These are phyloP conservation scores for Glycine latifolia DNA, from an alignment of 306 rosid species.

Conservation along the genomic window DNA sequence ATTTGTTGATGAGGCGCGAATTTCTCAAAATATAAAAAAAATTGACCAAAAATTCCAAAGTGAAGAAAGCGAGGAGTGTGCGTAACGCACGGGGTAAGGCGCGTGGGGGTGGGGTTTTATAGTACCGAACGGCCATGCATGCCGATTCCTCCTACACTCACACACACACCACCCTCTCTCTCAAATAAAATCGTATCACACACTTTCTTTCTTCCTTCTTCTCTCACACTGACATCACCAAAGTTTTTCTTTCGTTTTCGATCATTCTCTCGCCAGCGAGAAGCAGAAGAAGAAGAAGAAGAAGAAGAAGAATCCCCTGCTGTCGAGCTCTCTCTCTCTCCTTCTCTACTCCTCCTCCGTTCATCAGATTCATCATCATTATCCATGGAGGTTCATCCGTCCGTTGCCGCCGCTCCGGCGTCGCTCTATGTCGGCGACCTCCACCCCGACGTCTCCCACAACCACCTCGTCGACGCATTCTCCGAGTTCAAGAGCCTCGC, in stretches of 20 bases:
- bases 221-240: conserved; percentile 42
- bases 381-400: conserved; percentile 69
- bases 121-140: conserved; percentile 71
- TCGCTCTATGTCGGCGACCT: conserved; percentile 92
- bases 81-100: conserved; percentile 7
- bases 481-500: conserved; percentile 57
- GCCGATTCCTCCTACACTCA: conserved; percentile 58
- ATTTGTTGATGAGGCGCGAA: conserved; percentile 24
- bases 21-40: no score
- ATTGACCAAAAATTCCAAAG: background rate
- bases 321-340: background rate
- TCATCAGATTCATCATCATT: background rate
- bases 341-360: background rate
- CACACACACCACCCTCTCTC: conserved; percentile 36
- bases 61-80: conserved; percentile 36
- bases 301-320: background rate
- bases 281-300: background rate
- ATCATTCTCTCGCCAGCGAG: background rate
- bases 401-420: conserved; percentile 51
- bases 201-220: conserved; percentile 41
- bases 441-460: conserved; percentile 65
- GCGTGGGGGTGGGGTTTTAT: conserved; percentile 41
- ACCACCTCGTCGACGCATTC: conserved; percentile 64
- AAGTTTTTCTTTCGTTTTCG: background rate
- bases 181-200: conserved; percentile 20